These are phyloP conservation scores for Pezicula rhizophila DNA, from an alignment of 2,329 filamentous ascomycete species.

Conservation along the genomic window DNA sequence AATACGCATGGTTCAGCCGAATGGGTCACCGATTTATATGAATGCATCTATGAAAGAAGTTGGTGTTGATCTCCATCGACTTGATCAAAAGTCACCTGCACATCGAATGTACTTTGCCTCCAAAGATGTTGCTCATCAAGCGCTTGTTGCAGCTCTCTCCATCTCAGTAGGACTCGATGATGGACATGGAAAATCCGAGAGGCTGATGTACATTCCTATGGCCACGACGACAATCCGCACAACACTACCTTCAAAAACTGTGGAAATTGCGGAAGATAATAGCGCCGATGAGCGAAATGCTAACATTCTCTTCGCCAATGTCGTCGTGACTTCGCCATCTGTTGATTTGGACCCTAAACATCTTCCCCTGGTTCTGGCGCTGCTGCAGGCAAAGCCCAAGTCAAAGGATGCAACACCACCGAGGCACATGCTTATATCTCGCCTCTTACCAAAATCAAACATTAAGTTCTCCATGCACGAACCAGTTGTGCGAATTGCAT, in stretches of 20 bases:
- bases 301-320: slow-evolving; percentile 93
- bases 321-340: slow-evolving; percentile 92
- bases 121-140: slow-evolving; percentile 91
- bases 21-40: slow-evolving; percentile 67
- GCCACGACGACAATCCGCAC: slow-evolving; percentile 92
- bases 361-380: slow-evolving; percentile 74
- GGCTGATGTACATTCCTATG: slow-evolving; percentile 92
- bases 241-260: slow-evolving; percentile 87
- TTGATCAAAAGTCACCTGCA: slow-evolving; percentile 87
- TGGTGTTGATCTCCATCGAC: slow-evolving; percentile 82
- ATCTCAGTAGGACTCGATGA: slow-evolving; percentile 90
- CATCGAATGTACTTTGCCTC: slow-evolving; percentile 98
- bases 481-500: slow-evolving; percentile 81
- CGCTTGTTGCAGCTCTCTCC: slow-evolving; percentile 83
- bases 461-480: slow-evolving; percentile 97
- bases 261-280: slow-evolving; percentile 69
- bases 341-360: slow-evolving; percentile 90
- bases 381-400: slow-evolving; percentile 56
- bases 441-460: slow-evolving; percentile 86
- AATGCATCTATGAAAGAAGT: slow-evolving; percentile 96
- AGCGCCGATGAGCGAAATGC: slow-evolving; percentile 79
- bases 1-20: slow-evolving; percentile 61
- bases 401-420: slow-evolving; percentile 38
- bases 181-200: slow-evolving; percentile 76
- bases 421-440: slow-evolving; percentile 69